These are phyloP conservation scores for Salicornia ramosissima DNA, from an alignment of 148 eudicot species.

Conservation along the genomic window DNA sequence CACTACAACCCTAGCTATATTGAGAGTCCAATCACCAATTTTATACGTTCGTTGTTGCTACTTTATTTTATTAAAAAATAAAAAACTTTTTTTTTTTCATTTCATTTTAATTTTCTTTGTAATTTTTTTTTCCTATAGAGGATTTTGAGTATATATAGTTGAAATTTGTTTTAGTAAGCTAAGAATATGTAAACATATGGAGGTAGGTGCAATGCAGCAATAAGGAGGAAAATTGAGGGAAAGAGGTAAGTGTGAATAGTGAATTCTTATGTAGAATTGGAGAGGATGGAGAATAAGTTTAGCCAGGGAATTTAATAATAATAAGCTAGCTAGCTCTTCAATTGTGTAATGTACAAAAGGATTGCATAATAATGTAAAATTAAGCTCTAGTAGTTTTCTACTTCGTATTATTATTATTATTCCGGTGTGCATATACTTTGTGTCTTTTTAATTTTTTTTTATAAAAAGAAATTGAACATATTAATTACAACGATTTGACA, in stretches of 20 bases:
- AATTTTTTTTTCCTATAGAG: not conserved
- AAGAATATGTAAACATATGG: not conserved
- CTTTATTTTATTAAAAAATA: too few species aligned
- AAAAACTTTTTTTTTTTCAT: not conserved
- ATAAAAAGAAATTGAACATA: too few species aligned
- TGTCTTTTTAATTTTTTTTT: too few species aligned
- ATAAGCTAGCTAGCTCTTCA: not conserved
- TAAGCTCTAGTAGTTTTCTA: not conserved
- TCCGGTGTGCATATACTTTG: too few species aligned
- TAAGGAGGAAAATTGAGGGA: too few species aligned
- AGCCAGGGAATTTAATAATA: not conserved
- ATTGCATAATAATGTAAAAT: not conserved
- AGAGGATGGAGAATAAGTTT: not conserved
- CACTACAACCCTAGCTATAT: not conserved
- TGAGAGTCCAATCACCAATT: not conserved
- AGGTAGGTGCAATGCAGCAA: not conserved
- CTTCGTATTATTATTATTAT: too few species aligned
- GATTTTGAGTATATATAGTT: constrained; percentile 12
- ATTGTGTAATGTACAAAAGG: not conserved
- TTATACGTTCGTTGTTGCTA: not conserved
- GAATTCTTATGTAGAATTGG: not conserved
- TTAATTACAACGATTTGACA: too few species aligned
- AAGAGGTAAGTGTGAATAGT: constrained; percentile 13
- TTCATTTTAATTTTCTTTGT: not conserved
- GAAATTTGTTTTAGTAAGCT: constrained; percentile 3